A percentile compares a stretch with the other conserved stretches of the same genome.
Evolutionary conservation across 2,329 filamentous ascomycete genomes (phyloP).

Genomic region (Pseudogymnoascus sp.): DNA sequence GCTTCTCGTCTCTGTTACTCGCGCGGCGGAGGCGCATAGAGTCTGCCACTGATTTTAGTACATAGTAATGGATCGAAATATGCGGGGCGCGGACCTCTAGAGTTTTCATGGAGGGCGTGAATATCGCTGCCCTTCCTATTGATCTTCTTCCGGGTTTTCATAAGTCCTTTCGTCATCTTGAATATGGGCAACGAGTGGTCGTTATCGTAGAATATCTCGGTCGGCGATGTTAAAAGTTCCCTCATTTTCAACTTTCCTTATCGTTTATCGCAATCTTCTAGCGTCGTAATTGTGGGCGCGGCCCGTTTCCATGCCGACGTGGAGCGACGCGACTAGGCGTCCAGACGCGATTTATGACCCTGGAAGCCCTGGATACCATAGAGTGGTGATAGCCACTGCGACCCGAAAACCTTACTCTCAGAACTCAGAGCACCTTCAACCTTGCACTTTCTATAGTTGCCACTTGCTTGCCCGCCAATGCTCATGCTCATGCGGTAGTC

Average conservation of each 20-base stretch:
- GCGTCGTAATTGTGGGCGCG: constrained; percentile 14
- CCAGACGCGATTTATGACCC: neutral
- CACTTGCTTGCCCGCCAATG: neutral
- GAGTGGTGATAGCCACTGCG: neutral
- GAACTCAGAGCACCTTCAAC: neutral
- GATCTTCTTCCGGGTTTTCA: constrained; percentile 84
- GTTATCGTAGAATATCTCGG: neutral
- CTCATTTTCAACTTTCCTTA: constrained; percentile 8
- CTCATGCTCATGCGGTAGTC: constrained; percentile 8
- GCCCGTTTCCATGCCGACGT: constrained; percentile 12
- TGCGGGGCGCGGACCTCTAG: constrained; percentile 37
- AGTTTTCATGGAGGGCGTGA: constrained; percentile 75
- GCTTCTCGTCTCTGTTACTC: constrained; percentile 69
- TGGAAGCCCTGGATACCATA: neutral
- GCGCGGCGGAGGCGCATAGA: constrained; percentile 74
- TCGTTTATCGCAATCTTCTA: constrained; percentile 15
- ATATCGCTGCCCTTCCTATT: constrained; percentile 67
- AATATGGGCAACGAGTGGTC: neutral
- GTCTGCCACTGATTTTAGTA: constrained; percentile 37
- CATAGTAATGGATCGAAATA: neutral
- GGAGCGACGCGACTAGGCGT: constrained; percentile 2
- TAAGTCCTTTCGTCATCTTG: constrained; percentile 66
- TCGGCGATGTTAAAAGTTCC: constrained; percentile 3
- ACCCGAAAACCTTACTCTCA: neutral
- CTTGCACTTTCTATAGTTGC: neutral